These are phyloP conservation scores for Myochromella boudieri DNA, from an alignment of 768 basidiomycete species.

Conservation along the genomic window DNA sequence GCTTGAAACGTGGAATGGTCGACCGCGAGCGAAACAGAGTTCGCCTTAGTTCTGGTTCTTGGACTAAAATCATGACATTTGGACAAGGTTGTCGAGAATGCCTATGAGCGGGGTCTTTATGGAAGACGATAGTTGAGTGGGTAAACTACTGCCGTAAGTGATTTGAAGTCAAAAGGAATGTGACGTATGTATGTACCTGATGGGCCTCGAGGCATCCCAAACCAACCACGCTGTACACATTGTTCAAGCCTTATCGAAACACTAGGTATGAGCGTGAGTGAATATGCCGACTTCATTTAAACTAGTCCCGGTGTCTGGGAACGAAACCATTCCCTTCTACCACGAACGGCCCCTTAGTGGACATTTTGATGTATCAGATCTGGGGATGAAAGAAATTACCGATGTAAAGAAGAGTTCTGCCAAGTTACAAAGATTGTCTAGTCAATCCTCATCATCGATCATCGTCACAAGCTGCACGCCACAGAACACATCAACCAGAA, in stretches of 20 bases:
- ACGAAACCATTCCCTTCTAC: too few relatives aligned
- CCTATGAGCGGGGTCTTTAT: slow-evolving; percentile 8
- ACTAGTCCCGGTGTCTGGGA: too few relatives aligned
- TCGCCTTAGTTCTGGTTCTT: slow-evolving; percentile 11
- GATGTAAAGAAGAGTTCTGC: too few relatives aligned
- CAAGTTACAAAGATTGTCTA: too few relatives aligned
- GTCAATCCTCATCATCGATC: too few relatives aligned
- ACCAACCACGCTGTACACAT: background rate
- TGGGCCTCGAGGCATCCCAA: slow-evolving; percentile 14
- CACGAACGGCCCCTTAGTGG: too few relatives aligned
- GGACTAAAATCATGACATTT: slow-evolving; percentile 7
- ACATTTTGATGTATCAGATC: background rate
- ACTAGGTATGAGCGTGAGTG: too few relatives aligned
- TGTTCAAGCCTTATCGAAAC: too few relatives aligned
- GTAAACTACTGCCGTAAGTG: slow-evolving; percentile 12
- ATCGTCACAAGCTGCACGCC: slow-evolving; percentile 8
- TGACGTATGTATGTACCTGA: slow-evolving; percentile 6
- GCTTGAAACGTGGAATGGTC: slow-evolving; percentile 23
- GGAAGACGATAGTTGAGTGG: slow-evolving; percentile 3
- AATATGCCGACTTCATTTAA: too few relatives aligned
- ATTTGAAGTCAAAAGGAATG: slow-evolving; percentile 11
- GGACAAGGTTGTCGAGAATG: background rate
- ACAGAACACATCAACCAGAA: background rate
- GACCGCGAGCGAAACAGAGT: slow-evolving; percentile 13
- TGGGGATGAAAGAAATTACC: background rate